A percentile compares a stretch with the other conserved stretches of the same genome.
phyloP scores from a whole-genome alignment of 2,329 filamentous ascomycete species.

The Alternaria hordeiaustralica region DNA sequence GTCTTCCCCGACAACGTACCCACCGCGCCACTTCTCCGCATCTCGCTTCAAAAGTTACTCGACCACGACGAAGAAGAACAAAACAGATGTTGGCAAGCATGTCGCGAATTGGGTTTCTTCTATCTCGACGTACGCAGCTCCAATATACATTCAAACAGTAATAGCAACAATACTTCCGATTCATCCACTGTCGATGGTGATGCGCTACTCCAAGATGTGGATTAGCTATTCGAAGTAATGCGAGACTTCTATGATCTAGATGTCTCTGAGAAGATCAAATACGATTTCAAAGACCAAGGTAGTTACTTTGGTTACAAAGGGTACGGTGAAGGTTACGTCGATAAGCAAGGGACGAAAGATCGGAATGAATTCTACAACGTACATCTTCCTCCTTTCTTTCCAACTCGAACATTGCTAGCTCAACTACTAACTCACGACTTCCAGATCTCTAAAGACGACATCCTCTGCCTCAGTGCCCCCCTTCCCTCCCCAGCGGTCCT shows the following conservation, averaged over 20 bases:
- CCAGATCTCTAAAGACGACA: constrained; percentile 60
- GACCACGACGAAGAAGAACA: constrained; percentile 42
- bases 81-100: constrained; percentile 50
- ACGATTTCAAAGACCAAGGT: constrained; percentile 58
- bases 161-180: not conserved
- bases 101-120: constrained; percentile 62
- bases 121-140: constrained; percentile 57
- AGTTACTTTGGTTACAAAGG: constrained; percentile 62
- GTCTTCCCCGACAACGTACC: constrained; percentile 52
- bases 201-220: constrained; percentile 52
- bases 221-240: constrained; percentile 56
- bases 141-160: not conserved
- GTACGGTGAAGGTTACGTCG: constrained; percentile 55
- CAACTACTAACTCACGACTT: not conserved
- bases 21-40: constrained; percentile 50
- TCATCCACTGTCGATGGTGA: constrained; percentile 39
- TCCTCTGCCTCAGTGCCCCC: constrained; percentile 49
- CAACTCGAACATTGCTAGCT: not conserved
- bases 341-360: constrained; percentile 57
- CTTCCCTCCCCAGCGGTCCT: constrained; percentile 55
- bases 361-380: constrained; percentile 64
- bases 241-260: constrained; percentile 57
- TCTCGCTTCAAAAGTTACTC: constrained; percentile 52
- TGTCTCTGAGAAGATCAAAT: constrained; percentile 60
- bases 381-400: constrained; percentile 7